Percentiles rank a stretch among this genome's conserved stretches.
Evolutionary conservation across 352 stramenopile species (phyloP).

Genomic region (Pythium diclinum): DNA sequence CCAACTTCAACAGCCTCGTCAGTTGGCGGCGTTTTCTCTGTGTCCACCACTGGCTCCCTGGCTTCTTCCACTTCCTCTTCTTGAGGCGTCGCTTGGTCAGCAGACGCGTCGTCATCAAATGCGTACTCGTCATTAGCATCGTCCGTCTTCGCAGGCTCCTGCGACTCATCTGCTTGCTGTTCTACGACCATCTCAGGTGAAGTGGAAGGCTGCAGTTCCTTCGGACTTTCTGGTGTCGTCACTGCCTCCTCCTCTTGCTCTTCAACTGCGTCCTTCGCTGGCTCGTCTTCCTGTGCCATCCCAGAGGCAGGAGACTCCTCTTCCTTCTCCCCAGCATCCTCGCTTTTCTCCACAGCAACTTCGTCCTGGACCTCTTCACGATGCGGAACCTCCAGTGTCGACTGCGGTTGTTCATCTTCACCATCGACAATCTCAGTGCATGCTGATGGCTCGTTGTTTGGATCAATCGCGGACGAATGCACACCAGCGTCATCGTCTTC

Average conservation of each 20-base stretch:
- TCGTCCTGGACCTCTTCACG: background rate
- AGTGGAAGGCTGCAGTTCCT: background rate
- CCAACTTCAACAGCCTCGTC: background rate
- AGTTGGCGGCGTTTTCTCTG: background rate
- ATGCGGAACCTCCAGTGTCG: background rate
- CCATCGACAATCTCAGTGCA: background rate
- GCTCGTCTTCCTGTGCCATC: background rate
- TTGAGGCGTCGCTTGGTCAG: background rate
- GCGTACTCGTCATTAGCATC: slow-evolving; percentile 12
- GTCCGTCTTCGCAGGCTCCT: background rate
- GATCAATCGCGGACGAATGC: background rate
- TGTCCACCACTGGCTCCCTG: background rate
- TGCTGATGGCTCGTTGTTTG: background rate
- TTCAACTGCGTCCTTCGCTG: background rate
- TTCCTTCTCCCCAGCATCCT: background rate
- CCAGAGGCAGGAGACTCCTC: background rate
- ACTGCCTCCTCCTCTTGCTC: background rate
- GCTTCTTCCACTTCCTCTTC: background rate
- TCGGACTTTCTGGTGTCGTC: background rate
- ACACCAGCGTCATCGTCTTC: background rate
- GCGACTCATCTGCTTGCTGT: background rate
- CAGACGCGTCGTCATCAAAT: slow-evolving; percentile 12
- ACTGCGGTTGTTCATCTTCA: background rate
- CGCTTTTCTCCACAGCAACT: background rate
- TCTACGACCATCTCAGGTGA: background rate